Base-by-base conservation (phyloP, 495 filamentous ascomycete genomes). In the Podospora comata region DNA sequence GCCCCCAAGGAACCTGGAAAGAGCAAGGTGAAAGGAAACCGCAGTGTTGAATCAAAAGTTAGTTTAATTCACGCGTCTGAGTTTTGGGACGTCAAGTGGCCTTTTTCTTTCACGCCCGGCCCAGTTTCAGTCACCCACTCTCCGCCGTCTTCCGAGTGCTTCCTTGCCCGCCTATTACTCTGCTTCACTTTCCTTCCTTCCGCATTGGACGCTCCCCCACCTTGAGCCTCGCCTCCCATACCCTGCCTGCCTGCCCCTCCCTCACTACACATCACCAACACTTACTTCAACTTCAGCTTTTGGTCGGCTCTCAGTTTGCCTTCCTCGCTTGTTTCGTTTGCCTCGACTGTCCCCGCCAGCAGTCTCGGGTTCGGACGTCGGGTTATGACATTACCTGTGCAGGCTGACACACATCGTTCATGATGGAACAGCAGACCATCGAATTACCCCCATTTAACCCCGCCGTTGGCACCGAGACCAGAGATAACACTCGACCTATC, bases 401-500 rank as follows among this genome's bases (percentile, higher is more conserved):
- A 73, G 74, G 72, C 78, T 77, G 75, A 78, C 71, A 44, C 5
- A 66, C 67, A 71, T 64, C 73, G 70, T 71, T 73, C 78, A 80
- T 80, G 65, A 84, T 84, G 82, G 81, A 83, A 81, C 78, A 77
- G 61, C 61, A 27, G 71, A 63, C 67, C 67, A 23, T 56, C 65
- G 69, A 69, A 53, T 27, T 54, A 15, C 66, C 62, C 61, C 27
- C 66, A 68, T 4, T 34, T 28, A n/a, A 26, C 55, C 13, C 27
- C 20, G 18, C 58, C 16, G 23, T 5, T 64, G 60, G 59, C 56
- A 20, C 32, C 27, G 59, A 34, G 44, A 66, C 62, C 71, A 13
- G 34, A 70, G 23, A 60, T 56, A 44, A 64, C 32, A 23, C 58
- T 18, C 60, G 48, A 27, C 32, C 70, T 48, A 11, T 11, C 7